Base-by-base conservation (phyloP, 1,139 yeast genomes). In the Debaryomyces nepalensis region DNA sequence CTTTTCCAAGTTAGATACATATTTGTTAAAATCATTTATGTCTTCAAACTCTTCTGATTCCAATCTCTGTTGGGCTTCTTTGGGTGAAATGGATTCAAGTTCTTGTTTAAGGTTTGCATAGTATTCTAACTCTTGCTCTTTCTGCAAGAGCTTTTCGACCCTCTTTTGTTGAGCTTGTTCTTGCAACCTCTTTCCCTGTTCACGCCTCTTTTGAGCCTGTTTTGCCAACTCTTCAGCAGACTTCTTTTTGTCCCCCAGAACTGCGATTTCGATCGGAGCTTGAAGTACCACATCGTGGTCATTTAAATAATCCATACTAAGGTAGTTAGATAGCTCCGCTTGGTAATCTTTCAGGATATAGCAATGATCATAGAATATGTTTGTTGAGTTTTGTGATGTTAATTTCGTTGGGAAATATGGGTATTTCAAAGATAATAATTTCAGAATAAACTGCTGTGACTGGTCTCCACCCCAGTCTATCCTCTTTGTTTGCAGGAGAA, bases 401-500 rank as follows among this genome's bases (percentile, higher is more conserved):
- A 93, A 66, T 51, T 82, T 85, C 2, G 87, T 68, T 3, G 99
- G 98, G 59, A 90, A 93, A 53, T 84, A 84, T 0, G 99, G 99
- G 63, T 95, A 95, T 58, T 95, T 95, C 56, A 95, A 71, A 1
- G 83, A 75, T 38, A 95, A 65, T 24, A 87, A 72, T 51, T 73
- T 77, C 45, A 76, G 79, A 59, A 93, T 63, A 52, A 75, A 91
- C 38, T 76, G 80, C 24, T 77, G 80, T 2, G 91, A 77, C 41
- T 81, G 87, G 47, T 80, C 79, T 5, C 97, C 98, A 43, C 98
- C 99, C 88, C 95, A 89, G 57, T 89, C 91, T 33, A 95, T 80
- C 54, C 98, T 72, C 55, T 89, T 91, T 2, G 93, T 73, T 46
- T 84, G 85, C 36, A 77, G 68, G 41, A 89, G 63, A 2, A 84